Conservation (phyloP, 495 filamentous ascomycete genomes). For the Rostrohypoxylon terebratum region DNA sequence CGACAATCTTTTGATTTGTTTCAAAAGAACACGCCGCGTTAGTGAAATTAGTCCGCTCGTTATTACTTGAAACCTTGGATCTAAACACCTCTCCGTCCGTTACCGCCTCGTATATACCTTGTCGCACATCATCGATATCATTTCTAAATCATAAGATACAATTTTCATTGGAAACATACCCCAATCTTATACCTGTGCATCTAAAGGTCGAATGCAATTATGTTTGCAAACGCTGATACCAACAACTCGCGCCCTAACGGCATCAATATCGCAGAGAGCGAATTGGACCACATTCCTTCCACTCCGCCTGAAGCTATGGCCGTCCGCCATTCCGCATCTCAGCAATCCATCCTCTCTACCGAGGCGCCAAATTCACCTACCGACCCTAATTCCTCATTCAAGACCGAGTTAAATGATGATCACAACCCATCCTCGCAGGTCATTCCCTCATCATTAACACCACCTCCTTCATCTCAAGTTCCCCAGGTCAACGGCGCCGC, state of each 20-base stretch:
- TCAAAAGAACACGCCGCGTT: slow-evolving; percentile 29
- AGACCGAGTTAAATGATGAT: slow-evolving; percentile 57
- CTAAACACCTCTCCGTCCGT: slow-evolving; percentile 2
- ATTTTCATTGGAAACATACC: neutral
- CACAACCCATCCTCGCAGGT: slow-evolving; percentile 46
- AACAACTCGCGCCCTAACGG: slow-evolving; percentile 43
- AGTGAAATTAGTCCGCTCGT: slow-evolving; percentile 11
- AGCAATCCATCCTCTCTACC: slow-evolving; percentile 59
- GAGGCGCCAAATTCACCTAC: slow-evolving; percentile 57
- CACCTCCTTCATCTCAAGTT: slow-evolving; percentile 79
- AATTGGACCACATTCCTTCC: slow-evolving; percentile 54
- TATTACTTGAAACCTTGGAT: neutral
- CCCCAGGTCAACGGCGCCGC: slow-evolving; percentile 53
- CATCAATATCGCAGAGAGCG: slow-evolving; percentile 37
- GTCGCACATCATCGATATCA: neutral
- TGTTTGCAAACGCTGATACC: slow-evolving; percentile 43
- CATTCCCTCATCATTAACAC: slow-evolving; percentile 70
- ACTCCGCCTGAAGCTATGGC: slow-evolving; percentile 55
- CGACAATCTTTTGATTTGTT: slow-evolving; percentile 28
- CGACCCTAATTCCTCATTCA: slow-evolving; percentile 52
- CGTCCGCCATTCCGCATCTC: slow-evolving; percentile 48
- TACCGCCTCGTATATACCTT: slow-evolving; percentile 20
- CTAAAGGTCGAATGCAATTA: slow-evolving; percentile 21
- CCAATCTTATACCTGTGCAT: neutral
- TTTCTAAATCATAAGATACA: neutral